phyloP scores from a whole-genome alignment of 805 yeast species.

The Metschnikowia reukaufii region DNA sequence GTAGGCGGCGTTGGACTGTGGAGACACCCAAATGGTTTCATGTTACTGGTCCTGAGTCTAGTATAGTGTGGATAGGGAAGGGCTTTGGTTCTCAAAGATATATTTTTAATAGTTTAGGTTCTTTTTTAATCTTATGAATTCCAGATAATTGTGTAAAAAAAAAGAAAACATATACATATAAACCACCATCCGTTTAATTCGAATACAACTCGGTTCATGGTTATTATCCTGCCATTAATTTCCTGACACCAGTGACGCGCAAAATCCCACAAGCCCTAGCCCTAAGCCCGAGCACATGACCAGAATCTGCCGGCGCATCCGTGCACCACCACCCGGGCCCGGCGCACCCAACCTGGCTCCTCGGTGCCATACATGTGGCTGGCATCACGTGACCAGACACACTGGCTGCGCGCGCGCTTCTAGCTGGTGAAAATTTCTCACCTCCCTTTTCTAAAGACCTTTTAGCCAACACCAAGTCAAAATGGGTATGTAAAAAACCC shows the following conservation, averaged over 20 bases:
- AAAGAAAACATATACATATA: too few relatives aligned
- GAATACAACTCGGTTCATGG: too few relatives aligned
- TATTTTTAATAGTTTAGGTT: too few relatives aligned
- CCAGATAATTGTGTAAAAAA: too few relatives aligned
- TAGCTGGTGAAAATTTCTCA: slow-evolving; percentile 22
- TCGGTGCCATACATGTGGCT: neutral
- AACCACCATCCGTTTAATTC: too few relatives aligned
- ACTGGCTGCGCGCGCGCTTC: slow-evolving; percentile 11
- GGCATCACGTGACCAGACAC: slow-evolving; percentile 12
- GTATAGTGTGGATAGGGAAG: too few relatives aligned
- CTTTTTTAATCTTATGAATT: too few relatives aligned
- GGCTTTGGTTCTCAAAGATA: too few relatives aligned
- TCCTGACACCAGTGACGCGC: too few relatives aligned
- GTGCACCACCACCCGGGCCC: slow-evolving; percentile 1
- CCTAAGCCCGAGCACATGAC: slow-evolving; percentile 20
- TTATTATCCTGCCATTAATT: too few relatives aligned
- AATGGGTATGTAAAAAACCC: slow-evolving; percentile 22
- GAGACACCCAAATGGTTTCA: too few relatives aligned
- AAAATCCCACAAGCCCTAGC: slow-evolving; percentile 16
- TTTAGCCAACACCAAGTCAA: slow-evolving; percentile 17
- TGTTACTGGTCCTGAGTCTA: neutral
- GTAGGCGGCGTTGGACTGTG: neutral
- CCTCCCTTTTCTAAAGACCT: slow-evolving; percentile 4
- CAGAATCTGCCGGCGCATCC: neutral
- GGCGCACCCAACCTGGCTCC: neutral